Base-by-base conservation (phyloP, 1,139 yeast genomes). In the Yamadazyma pseudoaaseri region DNA sequence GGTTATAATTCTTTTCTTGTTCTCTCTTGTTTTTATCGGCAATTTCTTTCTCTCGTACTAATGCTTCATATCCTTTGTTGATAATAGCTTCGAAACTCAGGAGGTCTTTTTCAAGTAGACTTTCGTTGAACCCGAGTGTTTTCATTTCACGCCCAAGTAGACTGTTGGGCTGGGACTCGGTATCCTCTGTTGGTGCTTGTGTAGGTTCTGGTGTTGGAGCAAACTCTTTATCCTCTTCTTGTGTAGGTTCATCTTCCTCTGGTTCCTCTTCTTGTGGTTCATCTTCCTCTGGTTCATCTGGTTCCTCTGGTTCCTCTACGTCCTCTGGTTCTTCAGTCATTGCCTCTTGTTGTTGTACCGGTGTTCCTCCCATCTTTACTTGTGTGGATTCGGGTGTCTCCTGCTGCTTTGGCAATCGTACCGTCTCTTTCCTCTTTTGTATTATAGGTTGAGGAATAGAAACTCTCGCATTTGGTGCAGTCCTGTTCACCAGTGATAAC, bases 1-100 rank as follows among this genome's bases (percentile, higher is more conserved):
- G 15, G 16, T 23, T 23, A 17, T 47, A 29, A 11, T 60, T 63
- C 11, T 49, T 39, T 36, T 48, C 43, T 13, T 37, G 43, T 11
- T 58, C 33, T 10, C 37, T 37, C 24, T 26, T 20, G 22, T 11
- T 21, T 12, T 28, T 26, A 4, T 31, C 32, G 9, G 27, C 17
- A 13, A 18, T 16, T 13, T 26, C 22, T 11, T 25, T 20, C 5
- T 29, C 32, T 17, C 13, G 15, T 8, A 29, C 8, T 10, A 29
- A 9, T 11, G 21, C 27, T 17, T 29, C 32, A 25, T 27, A 35
- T 16, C 37, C 27, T 11, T 25, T 31, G 12, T 25, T 24, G 27
- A 35, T 35, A 18, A 31, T 31, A n/a, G 20, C 31, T 16, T 30
- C 27, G 27, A 31, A 23, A 10, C 17, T 25, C 22, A 15, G 16